Conservation (phyloP, 306 rosid genomes). For the Albizia julibrissin region DNA sequence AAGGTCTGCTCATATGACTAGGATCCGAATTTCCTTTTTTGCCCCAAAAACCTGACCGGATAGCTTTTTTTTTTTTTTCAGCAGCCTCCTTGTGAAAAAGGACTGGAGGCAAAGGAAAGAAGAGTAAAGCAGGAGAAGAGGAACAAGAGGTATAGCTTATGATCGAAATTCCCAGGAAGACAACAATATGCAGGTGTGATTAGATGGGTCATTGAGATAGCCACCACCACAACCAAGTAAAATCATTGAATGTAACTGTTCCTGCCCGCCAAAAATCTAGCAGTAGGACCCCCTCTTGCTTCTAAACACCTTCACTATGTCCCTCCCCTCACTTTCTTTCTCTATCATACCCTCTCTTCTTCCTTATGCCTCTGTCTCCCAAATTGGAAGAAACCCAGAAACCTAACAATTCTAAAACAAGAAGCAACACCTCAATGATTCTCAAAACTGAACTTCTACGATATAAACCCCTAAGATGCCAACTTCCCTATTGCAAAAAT, state of each 20-base stretch:
- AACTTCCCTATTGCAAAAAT: constrained; percentile 25
- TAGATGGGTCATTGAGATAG: constrained; percentile 57
- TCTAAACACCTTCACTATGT: constrained; percentile 38
- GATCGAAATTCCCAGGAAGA: constrained; percentile 30
- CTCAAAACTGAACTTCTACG: constrained; percentile 17
- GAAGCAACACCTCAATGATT: constrained; percentile 36
- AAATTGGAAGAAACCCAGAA: constrained; percentile 33
- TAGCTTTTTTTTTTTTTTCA: background rate
- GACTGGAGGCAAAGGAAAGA: constrained; percentile 8
- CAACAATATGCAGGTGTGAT: constrained; percentile 34
- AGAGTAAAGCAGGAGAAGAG: constrained; percentile 18
- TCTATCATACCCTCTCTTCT: constrained; percentile 23
- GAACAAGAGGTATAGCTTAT: constrained; percentile 18
- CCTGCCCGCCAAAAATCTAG: constrained; percentile 60
- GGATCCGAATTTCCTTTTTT: constrained; percentile 53
- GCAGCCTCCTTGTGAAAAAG: background rate
- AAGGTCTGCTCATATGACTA: constrained; percentile 64
- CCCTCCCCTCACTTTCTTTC: constrained; percentile 3
- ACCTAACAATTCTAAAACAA: background rate
- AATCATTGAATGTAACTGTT: constrained; percentile 68
- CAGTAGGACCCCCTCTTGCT: constrained; percentile 57
- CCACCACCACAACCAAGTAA: constrained; percentile 49
- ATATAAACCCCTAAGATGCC: constrained; percentile 11
- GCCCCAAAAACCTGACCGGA: constrained; percentile 29
- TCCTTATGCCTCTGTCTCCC: constrained; percentile 2